phyloP scores from a whole-genome alignment of 2,329 filamentous ascomycete species.

The Ascocoryne sarcoides region DNA sequence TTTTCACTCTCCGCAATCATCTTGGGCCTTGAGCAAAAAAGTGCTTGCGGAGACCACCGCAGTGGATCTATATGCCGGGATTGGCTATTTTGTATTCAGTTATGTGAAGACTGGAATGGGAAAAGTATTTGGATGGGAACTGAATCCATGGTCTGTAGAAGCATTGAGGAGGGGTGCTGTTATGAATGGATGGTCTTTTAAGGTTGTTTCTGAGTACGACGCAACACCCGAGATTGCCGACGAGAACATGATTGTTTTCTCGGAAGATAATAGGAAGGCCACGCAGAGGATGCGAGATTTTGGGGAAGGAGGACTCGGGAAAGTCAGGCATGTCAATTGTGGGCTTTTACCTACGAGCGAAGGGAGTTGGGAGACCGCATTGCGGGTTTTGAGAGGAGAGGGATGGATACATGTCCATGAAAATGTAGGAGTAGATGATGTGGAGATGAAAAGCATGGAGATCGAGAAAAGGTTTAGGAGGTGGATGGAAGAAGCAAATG shows the following conservation, averaged over 20 bases:
- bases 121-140: slow-evolving; percentile 75
- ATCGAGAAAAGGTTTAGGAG: slow-evolving; percentile 17
- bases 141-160: slow-evolving; percentile 84
- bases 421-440: slow-evolving; percentile 49
- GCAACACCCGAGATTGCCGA: slow-evolving; percentile 30
- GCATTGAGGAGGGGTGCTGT: slow-evolving; percentile 67
- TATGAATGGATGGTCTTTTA: slow-evolving; percentile 57
- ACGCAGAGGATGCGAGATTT: slow-evolving; percentile 17
- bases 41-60: slow-evolving; percentile 29
- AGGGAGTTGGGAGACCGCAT: slow-evolving; percentile 43
- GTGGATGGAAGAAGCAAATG: slow-evolving; percentile 10
- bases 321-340: slow-evolving; percentile 49
- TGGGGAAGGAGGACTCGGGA: slow-evolving; percentile 23
- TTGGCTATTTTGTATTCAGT: slow-evolving; percentile 87
- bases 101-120: slow-evolving; percentile 63
- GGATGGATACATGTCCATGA: slow-evolving; percentile 59
- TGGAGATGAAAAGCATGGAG: slow-evolving; percentile 29
- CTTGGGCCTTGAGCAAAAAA: slow-evolving; percentile 5
- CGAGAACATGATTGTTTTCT: slow-evolving; percentile 56
- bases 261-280: slow-evolving; percentile 54
- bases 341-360: slow-evolving; percentile 53
- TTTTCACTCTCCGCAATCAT: slow-evolving; percentile 31
- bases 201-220: slow-evolving; percentile 35
- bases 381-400: slow-evolving; percentile 35
- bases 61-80: slow-evolving; percentile 83